Conservation (phyloP, 1,139 yeast species). For the Saccharomyces uvarum region DNA sequence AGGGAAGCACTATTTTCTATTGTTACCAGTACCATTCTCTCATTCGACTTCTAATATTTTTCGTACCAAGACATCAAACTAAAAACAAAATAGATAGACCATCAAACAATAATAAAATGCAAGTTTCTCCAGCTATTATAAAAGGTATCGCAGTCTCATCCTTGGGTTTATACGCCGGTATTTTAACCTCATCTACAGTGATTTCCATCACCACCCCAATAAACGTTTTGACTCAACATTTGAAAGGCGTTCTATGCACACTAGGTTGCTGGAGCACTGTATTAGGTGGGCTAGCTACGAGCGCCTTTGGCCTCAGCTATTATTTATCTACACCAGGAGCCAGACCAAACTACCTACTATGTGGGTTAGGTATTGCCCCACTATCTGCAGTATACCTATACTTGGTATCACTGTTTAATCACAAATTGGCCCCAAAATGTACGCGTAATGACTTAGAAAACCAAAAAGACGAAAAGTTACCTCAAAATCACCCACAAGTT, state of each 20-base stretch:
- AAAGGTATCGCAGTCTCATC: conserved; percentile 66
- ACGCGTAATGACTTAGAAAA: conserved; percentile 2
- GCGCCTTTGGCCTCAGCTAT: conserved; percentile 30
- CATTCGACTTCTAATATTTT: not conserved
- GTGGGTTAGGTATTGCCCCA: conserved; percentile 14
- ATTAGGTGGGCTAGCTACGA: conserved; percentile 26
- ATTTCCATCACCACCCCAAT: conserved; percentile 34
- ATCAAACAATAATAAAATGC: not conserved
- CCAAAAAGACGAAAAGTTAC: not conserved
- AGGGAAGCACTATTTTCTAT: not conserved
- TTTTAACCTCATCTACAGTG: conserved; percentile 75
- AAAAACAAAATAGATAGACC: not conserved
- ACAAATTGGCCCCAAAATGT: conserved; percentile 3
- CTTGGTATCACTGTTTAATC: conserved; percentile 6
- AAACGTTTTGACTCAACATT: conserved; percentile 22
- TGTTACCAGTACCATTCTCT: not conserved
- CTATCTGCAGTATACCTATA: conserved; percentile 14
- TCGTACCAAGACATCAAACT: not conserved
- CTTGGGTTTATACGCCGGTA: conserved; percentile 89
- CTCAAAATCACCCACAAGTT: conserved; percentile 3
- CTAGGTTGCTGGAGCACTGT: conserved; percentile 21
- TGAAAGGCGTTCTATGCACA: conserved; percentile 20
- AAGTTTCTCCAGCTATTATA: conserved; percentile 18
- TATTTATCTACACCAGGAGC: conserved; percentile 25
- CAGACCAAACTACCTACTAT: conserved; percentile 24